phyloP scores from a whole-genome alignment of 2,329 filamentous ascomycete species.

The Colletotrichum tanaceti region DNA sequence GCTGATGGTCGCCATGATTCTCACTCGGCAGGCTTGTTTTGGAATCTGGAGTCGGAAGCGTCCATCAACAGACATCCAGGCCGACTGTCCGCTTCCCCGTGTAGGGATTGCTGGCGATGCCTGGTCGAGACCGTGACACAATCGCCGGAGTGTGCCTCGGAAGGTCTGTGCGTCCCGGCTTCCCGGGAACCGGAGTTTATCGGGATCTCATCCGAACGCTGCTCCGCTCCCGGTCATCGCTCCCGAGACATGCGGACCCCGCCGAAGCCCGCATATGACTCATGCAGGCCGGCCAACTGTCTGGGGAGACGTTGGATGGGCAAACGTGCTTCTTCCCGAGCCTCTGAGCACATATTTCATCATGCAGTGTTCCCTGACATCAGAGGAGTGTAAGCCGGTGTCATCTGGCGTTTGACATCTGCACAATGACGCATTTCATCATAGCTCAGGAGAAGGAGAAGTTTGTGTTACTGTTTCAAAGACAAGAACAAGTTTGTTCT shows the following conservation, averaged over 20 bases:
- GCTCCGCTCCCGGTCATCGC: background rate
- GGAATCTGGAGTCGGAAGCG: no score
- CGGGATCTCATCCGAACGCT: background rate
- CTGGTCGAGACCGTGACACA: background rate
- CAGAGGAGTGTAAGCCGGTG: no score
- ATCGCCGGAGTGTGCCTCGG: background rate
- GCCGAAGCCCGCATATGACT: conserved; percentile 7
- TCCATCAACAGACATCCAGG: background rate
- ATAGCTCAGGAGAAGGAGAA: no score
- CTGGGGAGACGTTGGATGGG: background rate
- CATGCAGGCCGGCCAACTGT: background rate
- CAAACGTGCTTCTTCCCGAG: no score
- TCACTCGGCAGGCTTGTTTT: no score
- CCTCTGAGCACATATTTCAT: background rate
- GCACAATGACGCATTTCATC: background rate
- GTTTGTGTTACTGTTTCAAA: background rate
- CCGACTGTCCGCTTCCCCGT: background rate
- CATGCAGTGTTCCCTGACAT: no score
- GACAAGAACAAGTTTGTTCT: background rate
- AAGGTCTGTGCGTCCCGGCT: no score
- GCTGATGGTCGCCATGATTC: no score
- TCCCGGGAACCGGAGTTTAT: background rate
- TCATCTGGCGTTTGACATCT: background rate
- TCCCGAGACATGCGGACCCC: conserved; percentile 16
- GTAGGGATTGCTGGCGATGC: background rate